A percentile compares a stretch with the other conserved stretches of the same genome.
These are phyloP conservation scores for Blastosporella zonata DNA, from an alignment of 1,284 basidiomycete genomes.

Conservation along the genomic window DNA sequence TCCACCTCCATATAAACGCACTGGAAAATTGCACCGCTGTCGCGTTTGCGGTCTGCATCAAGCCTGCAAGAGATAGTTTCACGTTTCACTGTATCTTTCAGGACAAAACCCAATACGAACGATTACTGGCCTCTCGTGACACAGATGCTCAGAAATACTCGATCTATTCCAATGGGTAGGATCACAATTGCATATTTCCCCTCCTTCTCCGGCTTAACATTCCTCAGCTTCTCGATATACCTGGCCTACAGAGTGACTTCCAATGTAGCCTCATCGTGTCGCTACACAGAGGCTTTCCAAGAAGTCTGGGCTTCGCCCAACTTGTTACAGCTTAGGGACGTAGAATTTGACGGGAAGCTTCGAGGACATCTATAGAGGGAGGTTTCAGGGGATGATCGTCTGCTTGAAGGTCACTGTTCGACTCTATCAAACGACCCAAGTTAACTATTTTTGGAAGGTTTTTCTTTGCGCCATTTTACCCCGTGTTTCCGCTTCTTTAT, in stretches of 20 bases:
- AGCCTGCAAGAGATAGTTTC: too few relatives aligned
- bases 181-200: not conserved
- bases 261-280: constrained; percentile 3
- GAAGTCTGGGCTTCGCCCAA: constrained; percentile 6
- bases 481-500: not conserved
- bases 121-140: not conserved
- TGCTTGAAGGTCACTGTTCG: constrained; percentile 13
- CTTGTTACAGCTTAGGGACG: not conserved
- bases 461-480: not conserved
- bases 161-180: not conserved
- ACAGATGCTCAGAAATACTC: constrained; percentile 2
- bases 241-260: not conserved
- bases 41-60: too few relatives aligned
- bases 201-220: not conserved
- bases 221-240: constrained; percentile 6
- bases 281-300: constrained; percentile 3
- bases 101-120: not conserved
- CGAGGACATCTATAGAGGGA: constrained; percentile 10
- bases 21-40: too few relatives aligned
- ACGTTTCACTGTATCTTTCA: not conserved
- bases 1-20: too few relatives aligned
- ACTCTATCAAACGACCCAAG: constrained; percentile 5
- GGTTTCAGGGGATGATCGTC: constrained; percentile 3
- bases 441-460: constrained; percentile 11
- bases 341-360: constrained; percentile 1